Evolutionary conservation across 768 basidiomycete species (phyloP).

Genomic region (Boletus edulis): DNA sequence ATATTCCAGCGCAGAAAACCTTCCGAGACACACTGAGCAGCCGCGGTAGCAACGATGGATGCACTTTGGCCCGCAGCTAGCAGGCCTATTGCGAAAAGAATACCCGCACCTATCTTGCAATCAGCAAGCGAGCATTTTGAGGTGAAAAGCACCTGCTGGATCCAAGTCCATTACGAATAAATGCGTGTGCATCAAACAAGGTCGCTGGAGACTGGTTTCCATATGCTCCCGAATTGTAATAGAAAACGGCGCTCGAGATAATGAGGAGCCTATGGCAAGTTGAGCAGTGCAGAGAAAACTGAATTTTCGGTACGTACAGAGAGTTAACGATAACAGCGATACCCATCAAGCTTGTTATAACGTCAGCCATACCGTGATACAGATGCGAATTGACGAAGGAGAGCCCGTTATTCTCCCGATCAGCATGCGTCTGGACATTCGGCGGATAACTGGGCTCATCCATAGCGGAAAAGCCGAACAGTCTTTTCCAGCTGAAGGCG

Average conservation of each 20-base stretch:
- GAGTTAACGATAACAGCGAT: conserved; percentile 90
- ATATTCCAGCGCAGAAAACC: conserved; percentile 87
- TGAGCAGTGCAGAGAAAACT: background rate
- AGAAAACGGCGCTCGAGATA: conserved; percentile 81
- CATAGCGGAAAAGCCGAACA: conserved; percentile 25
- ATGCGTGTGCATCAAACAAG: conserved; percentile 79
- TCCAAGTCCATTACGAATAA: conserved; percentile 69
- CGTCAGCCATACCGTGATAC: conserved; percentile 63
- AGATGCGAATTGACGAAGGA: conserved; percentile 61
- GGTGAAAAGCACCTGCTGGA: conserved; percentile 42
- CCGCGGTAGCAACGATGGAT: conserved; percentile 84
- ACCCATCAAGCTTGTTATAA: conserved; percentile 68
- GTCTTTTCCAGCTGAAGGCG: conserved; percentile 11
- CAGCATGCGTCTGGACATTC: conserved; percentile 44
- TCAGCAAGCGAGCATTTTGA: background rate
- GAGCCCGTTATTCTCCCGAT: conserved; percentile 55
- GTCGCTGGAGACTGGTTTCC: conserved; percentile 54
- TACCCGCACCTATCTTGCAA: conserved; percentile 60
- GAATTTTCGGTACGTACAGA: conserved; percentile 43
- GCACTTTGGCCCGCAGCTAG: conserved; percentile 88
- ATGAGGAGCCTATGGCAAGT: conserved; percentile 62
- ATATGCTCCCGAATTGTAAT: conserved; percentile 44
- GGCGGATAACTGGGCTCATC: conserved; percentile 19
- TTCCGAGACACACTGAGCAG: conserved; percentile 88
- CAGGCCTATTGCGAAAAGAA: conserved; percentile 85